A percentile compares a stretch with the other conserved stretches of the same genome.
Evolutionary conservation across 1,284 basidiomycete genomes (phyloP).

Genomic region (Boletus calvinii): DNA sequence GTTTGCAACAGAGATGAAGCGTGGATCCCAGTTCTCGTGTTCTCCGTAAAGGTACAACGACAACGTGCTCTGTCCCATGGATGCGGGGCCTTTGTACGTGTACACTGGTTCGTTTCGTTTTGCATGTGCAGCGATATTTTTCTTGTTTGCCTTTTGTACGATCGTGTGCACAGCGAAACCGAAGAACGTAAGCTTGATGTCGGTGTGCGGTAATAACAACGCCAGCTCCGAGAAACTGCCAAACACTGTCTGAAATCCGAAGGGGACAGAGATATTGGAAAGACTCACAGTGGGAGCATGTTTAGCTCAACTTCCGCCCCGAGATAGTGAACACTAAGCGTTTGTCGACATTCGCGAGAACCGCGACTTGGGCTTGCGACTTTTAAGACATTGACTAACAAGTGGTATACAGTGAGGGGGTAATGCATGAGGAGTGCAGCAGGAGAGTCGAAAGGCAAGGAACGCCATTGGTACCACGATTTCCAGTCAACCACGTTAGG

Average conservation of each 20-base stretch:
- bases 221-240: constrained; percentile 44
- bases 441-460: constrained; percentile 40
- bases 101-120: constrained; percentile 34
- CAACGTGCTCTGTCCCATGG: constrained; percentile 35
- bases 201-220: constrained; percentile 40
- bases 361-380: constrained; percentile 32
- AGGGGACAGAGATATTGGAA: not conserved
- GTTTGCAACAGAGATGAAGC: constrained; percentile 17
- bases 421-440: constrained; percentile 42
- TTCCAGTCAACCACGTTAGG: constrained; percentile 37
- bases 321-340: constrained; percentile 37
- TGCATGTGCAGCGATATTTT: constrained; percentile 27
- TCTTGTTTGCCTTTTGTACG: constrained; percentile 29
- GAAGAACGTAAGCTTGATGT: constrained; percentile 41
- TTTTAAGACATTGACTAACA: constrained; percentile 36
- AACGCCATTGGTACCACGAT: constrained; percentile 42
- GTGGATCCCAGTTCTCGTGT: constrained; percentile 35
- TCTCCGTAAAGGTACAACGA: constrained; percentile 34
- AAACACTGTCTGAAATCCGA: not conserved
- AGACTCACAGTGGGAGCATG: constrained; percentile 42
- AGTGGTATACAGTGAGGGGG: constrained; percentile 39
- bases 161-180: constrained; percentile 36
- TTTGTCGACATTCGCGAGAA: constrained; percentile 22
- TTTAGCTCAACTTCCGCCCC: constrained; percentile 45
- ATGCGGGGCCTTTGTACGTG: constrained; percentile 36